Evolutionary conservation across 2,329 filamentous ascomycete genomes (phyloP).

Genomic region (Aurifilum marmelostoma): DNA sequence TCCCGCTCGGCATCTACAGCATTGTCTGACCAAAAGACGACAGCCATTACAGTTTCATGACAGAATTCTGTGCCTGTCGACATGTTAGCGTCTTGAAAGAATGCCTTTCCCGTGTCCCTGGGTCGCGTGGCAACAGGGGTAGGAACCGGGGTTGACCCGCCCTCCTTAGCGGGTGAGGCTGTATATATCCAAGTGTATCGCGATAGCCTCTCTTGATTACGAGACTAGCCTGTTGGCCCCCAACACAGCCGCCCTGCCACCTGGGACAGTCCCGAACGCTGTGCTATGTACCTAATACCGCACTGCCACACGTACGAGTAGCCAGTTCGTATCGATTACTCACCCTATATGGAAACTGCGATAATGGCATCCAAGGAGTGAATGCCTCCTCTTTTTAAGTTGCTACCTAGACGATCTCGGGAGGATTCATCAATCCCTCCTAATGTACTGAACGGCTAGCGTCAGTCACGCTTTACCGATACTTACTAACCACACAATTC

Average conservation of each 20-base stretch:
- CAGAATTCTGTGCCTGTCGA: background rate
- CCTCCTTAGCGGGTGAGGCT: background rate
- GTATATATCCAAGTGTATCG: background rate
- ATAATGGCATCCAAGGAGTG: background rate
- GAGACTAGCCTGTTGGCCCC: background rate
- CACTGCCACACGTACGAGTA: constrained; percentile 1
- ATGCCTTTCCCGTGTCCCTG: background rate
- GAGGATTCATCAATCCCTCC: too few relatives aligned
- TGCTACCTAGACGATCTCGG: too few relatives aligned
- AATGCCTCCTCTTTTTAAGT: background rate
- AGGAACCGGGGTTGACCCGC: background rate
- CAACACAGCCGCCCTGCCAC: background rate
- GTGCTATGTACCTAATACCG: background rate
- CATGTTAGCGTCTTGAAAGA: background rate
- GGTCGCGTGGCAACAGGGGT: constrained; percentile 4
- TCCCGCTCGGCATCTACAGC: background rate
- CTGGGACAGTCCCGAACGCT: background rate
- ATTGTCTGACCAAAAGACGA: background rate
- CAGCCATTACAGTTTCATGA: background rate
- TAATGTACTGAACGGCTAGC: background rate
- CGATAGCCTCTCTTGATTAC: background rate
- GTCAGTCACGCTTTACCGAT: background rate
- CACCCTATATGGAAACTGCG: background rate
- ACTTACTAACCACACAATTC: background rate
- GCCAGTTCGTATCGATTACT: background rate